Base-by-base conservation (phyloP, 345 rosid species). In the Gossypium bickii region DNA sequence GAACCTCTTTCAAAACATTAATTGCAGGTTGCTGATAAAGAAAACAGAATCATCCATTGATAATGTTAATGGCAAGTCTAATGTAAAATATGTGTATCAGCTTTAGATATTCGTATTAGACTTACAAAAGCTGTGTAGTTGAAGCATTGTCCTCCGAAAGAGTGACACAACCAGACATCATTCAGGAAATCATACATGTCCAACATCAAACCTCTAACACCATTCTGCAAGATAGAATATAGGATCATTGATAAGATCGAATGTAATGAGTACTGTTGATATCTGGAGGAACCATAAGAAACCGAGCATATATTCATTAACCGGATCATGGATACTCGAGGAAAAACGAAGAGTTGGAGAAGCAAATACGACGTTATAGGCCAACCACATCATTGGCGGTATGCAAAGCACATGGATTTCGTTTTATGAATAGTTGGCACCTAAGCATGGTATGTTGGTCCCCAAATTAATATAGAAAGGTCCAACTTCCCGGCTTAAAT, bases 81-180 rank as follows among this genome's bases (percentile, higher is more conserved):
- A 67, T 20, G 9, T 4, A 44, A 45, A 22, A 22, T 13, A 15
- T 22, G 4, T 48, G 13, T 92, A 89, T 84, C 90, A 89, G 72
- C 79, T 95, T 73, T 90, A 93, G 34, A 90, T 84, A 51, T 45
- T 44, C 3, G 7, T n/a, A 34, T 48, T 22, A 56, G 60, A 85
- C 98, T 88, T 85, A 91, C 98, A 63, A 91, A 94, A 29, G 98
- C 89, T 12, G 98, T 92, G 77, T 62, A 84, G 78, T 86, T 86
- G 82, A 82, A 89, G 82, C 98, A 92, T 15, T 41, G 71, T 25
- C 91, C 93, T 2, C 82, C 83, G 43, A 83, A 86, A 62, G 98
- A 94, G 84, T 94, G 98, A 73, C 98, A 92, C 25, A 92, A 75
- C 98, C 98, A 94, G 29, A 94, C 76, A 70, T 85, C 94, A 66